These are phyloP conservation scores for Rhizopogon vesiculosus DNA, from an alignment of 768 basidiomycete genomes.

Conservation along the genomic window DNA sequence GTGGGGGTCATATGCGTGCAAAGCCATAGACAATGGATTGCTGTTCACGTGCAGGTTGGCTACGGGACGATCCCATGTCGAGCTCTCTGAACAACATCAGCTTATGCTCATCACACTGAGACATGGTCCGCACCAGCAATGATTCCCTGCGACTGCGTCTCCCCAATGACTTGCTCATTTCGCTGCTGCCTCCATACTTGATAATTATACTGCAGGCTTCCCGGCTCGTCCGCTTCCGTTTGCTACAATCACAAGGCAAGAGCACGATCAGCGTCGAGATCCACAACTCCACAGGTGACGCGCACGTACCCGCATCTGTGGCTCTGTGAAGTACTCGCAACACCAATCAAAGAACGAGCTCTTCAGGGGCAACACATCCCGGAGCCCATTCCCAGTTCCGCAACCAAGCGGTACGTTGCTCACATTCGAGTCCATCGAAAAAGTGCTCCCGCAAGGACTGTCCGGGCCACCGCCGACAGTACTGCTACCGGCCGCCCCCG, in stretches of 20 bases:
- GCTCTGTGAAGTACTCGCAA: conserved; percentile 95
- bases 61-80: conserved; percentile 71
- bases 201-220: conserved; percentile 89
- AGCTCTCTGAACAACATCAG: conserved; percentile 38
- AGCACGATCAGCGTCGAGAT: conserved; percentile 6
- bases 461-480: conserved; percentile 39
- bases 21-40: conserved; percentile 70
- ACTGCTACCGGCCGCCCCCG: conserved; percentile 14
- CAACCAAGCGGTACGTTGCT: conserved; percentile 71
- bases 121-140: conserved; percentile 56
- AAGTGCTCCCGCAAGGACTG: conserved; percentile 73
- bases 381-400: conserved; percentile 75
- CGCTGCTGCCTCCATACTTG: conserved; percentile 92
- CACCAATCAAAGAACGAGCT: conserved; percentile 96
- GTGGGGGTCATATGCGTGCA: conserved; percentile 92
- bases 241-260: conserved; percentile 44
- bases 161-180: conserved; percentile 73
- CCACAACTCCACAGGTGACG: not conserved
- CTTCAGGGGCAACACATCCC: conserved; percentile 85
- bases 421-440: conserved; percentile 67
- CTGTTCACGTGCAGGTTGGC: conserved; percentile 55
- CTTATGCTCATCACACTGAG: not conserved
- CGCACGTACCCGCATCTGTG: conserved; percentile 88
- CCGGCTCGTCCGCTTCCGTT: conserved; percentile 94
- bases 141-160: conserved; percentile 67